Base-by-base conservation (phyloP, 164 flowering plant genomes). In the Akebia trifoliata region DNA sequence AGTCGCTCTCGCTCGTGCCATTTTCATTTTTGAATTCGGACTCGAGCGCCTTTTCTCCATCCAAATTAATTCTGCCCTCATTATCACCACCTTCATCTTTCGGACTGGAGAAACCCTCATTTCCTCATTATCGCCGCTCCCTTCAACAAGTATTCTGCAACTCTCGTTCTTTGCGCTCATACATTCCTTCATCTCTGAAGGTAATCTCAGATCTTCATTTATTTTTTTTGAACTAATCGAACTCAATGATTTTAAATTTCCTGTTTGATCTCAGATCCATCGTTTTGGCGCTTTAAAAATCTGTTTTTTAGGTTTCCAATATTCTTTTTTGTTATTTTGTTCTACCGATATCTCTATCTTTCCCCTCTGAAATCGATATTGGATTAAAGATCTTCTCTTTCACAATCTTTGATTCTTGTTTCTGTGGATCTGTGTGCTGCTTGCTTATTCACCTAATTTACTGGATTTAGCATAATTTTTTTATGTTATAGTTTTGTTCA, bases 1-100 rank as follows among this genome's bases (percentile, higher is more conserved):
- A 17, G 12, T 17, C 11, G 4, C 12, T 14, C n/a, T 2, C 64
- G 3, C 64, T 52, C 65, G 65, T 43, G 65, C n/a, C 51, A 10
- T 0, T 8, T 50, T 38, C 17, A 30, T 43, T 42, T 60, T 61
- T 61, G 65, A 61, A 61, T 61, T 61, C 35, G 51, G 65, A 61
- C 45, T 11, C 17, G 30, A 34, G 44, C 65, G 65, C 65, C 65
- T 52, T 61, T 53, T 61, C 43, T 45, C 51, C 31, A 61, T 42
- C 53, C 20, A 12, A 44, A 49, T 59, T 59, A 37, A 61, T 51
- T 32, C 18, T 1, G 37, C 17, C 54, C 28, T 47, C 62, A 35
- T 48, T 35, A 12, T 32, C 40, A 22, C 32, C 50, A 24, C 51
- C 53, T 1, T 36, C 28, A 9, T 26, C 18, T 15, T 28, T 11